Evolutionary conservation across 345 rosid species (phyloP), one percentile per base, ranked within the genome.

Genomic region (Litchi chinensis): DNA sequence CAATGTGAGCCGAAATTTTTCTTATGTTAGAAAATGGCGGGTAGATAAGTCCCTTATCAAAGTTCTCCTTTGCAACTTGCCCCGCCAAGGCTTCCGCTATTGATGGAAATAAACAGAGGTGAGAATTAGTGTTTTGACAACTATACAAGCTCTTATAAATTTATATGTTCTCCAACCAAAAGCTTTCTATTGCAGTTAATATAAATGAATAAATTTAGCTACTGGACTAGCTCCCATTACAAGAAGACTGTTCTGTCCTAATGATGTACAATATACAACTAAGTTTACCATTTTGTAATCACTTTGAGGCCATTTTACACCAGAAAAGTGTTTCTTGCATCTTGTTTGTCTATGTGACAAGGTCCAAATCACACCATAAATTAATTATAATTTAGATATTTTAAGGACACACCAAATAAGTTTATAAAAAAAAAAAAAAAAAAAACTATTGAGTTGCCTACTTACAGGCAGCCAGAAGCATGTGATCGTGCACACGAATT

Each of bases 381-480:
- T 11, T 46, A 46, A 12, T 13, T 12, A 48, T 39, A 8, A 63
- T 9, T 28, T 63, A 24, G 28, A 65, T 19, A 48, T 4, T 22
- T 15, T 22, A 26, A 64, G 63, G 78, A 82, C 46, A 71, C 78
- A 18, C 19, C 8, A 67, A 8, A 63, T 15, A 24, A 54, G 13
- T 54, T 73, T 2, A n/a, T 46, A 3, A 2, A 2, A 46, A 46
- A 3, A 8, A 46, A 46, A 7, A 3, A 11, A 26, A 8, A 48
- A 7, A 16, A 21, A 43, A 21, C 12, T 62, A 57, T 13, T 59
- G 24, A 75, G 13, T 48, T 56, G 66, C 48, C 9, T 52, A 50
- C 93, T 91, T 87, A 94, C 98, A 90, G 18, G 98, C 98, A 4
- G 94, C 94, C 43, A 94, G 85, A 83, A 96, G 95, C 98, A 96